Base-by-base conservation (phyloP, 192 early-diverging fungal genomes). In the Endogone sp. region DNA sequence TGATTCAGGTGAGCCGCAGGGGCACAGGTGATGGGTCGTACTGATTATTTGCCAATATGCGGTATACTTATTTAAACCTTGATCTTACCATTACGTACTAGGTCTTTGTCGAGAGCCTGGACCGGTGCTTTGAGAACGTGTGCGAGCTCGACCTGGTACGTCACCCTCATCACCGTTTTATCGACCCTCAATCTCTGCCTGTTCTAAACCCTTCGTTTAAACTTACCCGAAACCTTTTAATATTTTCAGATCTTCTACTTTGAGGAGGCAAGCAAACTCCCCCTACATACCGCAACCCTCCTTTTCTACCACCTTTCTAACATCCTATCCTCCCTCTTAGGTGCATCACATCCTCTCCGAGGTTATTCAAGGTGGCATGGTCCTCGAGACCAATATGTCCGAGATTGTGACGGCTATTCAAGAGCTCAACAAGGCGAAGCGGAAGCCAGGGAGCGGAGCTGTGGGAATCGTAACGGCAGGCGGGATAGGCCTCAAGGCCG, bases 81-180 rank as follows among this genome's bases (percentile, higher is more conserved):
- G n/a, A n/a, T n/a, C n/a, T n/a, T n/a, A n/a, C n/a, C n/a, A n/a
- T n/a, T n/a, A n/a, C n/a, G n/a, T n/a, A n/a, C n/a, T n/a, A 94
- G 87, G 94, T 98, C 24, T 94, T 99, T 81, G 97, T 99, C 0
- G 97, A 99, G 75, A 86, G 94, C 25, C 80, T 99, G 58, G 97
- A 99, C 71, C 75, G 90, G 30, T 88, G 88, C 20, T 98, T 99
- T 81, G 89, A 91, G 49, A 98, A 99, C 63, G 97, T 99, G 3
- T 99, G 96, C 70, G 97, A 99, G 79, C 79, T 99, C 64, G 97
- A 98, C 72, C 73, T 98, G 79, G 90, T 93, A 80, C 64, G 76
- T 62, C 6, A 3, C n/a, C 24, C 20, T 60, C 16, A 26, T 28
- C 22, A 68, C 0, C 32, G 6, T 49, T 49, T 32, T 65, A 32